Evolutionary conservation across 768 basidiomycete species (phyloP).

Genomic region (Mycena maculata): DNA sequence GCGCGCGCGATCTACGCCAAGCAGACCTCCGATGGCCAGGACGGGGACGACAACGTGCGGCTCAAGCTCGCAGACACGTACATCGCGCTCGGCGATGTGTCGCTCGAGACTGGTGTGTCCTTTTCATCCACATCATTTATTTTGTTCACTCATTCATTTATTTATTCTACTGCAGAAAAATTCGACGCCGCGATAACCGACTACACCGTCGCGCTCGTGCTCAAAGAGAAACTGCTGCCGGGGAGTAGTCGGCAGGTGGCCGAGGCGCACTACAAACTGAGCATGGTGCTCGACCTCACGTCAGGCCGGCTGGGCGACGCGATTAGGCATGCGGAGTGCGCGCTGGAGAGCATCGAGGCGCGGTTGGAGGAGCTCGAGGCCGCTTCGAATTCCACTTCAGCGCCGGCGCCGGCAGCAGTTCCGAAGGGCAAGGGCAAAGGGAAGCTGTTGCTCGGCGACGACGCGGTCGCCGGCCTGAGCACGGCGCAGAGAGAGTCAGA

Average conservation of each 20-base stretch:
- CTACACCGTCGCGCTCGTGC: slow-evolving; percentile 79
- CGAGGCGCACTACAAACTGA: slow-evolving; percentile 93
- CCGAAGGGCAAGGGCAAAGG: slow-evolving; percentile 80
- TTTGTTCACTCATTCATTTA: too few species aligned
- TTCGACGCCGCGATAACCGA: slow-evolving; percentile 95
- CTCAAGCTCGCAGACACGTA: slow-evolving; percentile 93
- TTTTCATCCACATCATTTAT: too few species aligned
- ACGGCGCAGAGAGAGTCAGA: slow-evolving; percentile 81
- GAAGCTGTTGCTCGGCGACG: slow-evolving; percentile 64
- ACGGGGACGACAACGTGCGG: slow-evolving; percentile 69
- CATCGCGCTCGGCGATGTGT: slow-evolving; percentile 94
- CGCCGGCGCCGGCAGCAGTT: slow-evolving; percentile 49
- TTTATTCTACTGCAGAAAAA: slow-evolving; percentile 71
- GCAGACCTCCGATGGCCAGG: slow-evolving; percentile 54
- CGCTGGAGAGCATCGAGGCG: slow-evolving; percentile 80
- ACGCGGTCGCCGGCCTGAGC: slow-evolving; percentile 73
- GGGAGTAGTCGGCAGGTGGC: slow-evolving; percentile 93
- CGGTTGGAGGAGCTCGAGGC: slow-evolving; percentile 71
- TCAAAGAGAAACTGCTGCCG: slow-evolving; percentile 82
- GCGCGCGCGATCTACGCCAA: too few species aligned
- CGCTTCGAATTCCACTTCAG: slow-evolving; percentile 22
- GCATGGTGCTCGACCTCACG: slow-evolving; percentile 92
- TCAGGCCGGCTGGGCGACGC: slow-evolving; percentile 86
- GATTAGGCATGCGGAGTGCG: slow-evolving; percentile 83
- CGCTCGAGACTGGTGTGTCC: slow-evolving; percentile 92